Evolutionary conservation across 2,329 filamentous ascomycete species (phyloP).

Genomic region (Ophiostoma montium): DNA sequence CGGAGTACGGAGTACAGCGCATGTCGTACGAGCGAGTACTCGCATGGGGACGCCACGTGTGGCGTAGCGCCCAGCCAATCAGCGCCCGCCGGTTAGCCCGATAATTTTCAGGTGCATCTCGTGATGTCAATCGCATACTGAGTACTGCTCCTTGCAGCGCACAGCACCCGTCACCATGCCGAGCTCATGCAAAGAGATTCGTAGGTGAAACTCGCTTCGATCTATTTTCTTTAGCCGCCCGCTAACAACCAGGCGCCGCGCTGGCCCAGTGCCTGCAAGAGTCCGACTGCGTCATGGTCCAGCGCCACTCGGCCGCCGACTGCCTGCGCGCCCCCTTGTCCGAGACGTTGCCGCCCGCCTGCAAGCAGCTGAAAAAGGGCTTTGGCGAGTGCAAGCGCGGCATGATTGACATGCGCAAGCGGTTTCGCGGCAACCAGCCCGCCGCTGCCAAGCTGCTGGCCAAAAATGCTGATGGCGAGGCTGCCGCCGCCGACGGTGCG

Average conservation of each 20-base stretch:
- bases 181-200: constrained; percentile 90
- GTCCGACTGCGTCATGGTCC: constrained; percentile 89
- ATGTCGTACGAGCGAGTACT: not conserved
- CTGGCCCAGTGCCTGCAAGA: constrained; percentile 90
- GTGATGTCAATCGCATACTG: too few species aligned
- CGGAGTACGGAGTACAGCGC: not conserved
- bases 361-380: constrained; percentile 84
- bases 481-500: not conserved
- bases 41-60: not conserved
- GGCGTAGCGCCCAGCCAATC: not conserved
- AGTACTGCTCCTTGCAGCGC: too few species aligned
- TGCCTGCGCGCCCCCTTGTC: constrained; percentile 74
- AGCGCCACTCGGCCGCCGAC: constrained; percentile 74
- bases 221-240: not conserved
- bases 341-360: constrained; percentile 71
- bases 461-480: not conserved
- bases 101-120: too few species aligned
- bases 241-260: constrained; percentile 54
- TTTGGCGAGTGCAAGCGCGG: constrained; percentile 93
- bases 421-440: constrained; percentile 87
- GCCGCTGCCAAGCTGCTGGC: constrained; percentile 47
- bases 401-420: constrained; percentile 97
- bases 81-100: not conserved
- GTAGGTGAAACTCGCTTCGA: constrained; percentile 37
- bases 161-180: constrained; percentile 50